phyloP scores from a whole-genome alignment of 306 rosid genomes.

The Glycine soja region DNA sequence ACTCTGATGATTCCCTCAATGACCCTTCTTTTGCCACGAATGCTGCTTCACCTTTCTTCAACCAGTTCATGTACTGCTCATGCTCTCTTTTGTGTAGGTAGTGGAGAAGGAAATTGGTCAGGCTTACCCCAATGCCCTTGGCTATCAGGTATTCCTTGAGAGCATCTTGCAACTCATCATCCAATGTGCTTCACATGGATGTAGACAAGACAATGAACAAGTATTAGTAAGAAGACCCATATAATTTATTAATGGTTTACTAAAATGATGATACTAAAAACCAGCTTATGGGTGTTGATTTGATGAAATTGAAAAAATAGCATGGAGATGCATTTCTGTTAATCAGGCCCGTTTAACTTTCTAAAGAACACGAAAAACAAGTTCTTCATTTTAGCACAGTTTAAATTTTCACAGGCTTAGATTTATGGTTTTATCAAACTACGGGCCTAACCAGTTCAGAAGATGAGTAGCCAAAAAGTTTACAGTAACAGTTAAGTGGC shows the following conservation, averaged over 20 bases:
- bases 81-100: constrained; percentile 75
- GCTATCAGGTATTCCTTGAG: constrained; percentile 65
- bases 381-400: neutral
- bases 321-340: neutral
- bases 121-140: constrained; percentile 69
- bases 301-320: neutral
- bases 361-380: constrained; percentile 4
- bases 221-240: neutral
- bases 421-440: constrained; percentile 3
- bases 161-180: constrained; percentile 53
- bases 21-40: constrained; percentile 50
- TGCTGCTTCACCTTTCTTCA: constrained; percentile 63
- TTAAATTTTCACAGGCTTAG: neutral
- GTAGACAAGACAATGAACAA: constrained; percentile 27
- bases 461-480: neutral
- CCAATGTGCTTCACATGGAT: constrained; percentile 60
- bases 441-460: neutral
- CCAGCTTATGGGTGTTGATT: constrained; percentile 20
- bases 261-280: constrained; percentile 27
- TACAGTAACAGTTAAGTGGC: neutral
- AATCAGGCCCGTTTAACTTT: constrained; percentile 3
- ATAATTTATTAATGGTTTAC: neutral
- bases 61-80: constrained; percentile 78
- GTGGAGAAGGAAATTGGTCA: constrained; percentile 71
- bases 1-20: constrained; percentile 14